Base-by-base conservation (phyloP, 176 grass and related monocot species). In the Rhipidocladum racemiflorum region DNA sequence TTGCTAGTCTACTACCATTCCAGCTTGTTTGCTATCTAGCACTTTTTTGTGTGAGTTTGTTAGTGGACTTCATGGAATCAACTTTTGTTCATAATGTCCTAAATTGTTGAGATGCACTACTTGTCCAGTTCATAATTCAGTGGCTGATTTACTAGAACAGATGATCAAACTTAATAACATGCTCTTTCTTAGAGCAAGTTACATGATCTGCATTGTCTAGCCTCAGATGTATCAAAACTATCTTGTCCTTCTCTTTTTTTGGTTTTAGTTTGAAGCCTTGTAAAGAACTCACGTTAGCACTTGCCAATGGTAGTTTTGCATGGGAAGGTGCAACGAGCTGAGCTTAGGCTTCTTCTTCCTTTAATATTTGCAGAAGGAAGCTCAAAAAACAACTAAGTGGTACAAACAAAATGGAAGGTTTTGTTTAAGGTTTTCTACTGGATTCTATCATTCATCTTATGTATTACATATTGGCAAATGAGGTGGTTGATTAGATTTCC, bases 381-480 rank as follows among this genome's bases (percentile, higher is more conserved):
- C 27, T 11, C 9, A 1, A 18, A 50, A n/a, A n/a, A 95, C 90
- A 9, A 75, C 85, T 80, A 93, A 98, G 91, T 98, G 96, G 96
- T 98, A 98, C 43, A 87, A 81, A 72, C 89, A 98, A 61, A 70
- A 98, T 79, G 96, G 96, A 95, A 90, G 72, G 35, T 64, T 91
- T 70, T 82, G 64, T 50, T 16, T 38, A 9, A 44, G 57, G 2
- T 68, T 70, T 12, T 80, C 27, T 71, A 51, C 59, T 75, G 20
- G 0, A 15, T 51, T 23, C 34, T 40, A 39, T 25, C n/a, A 56
- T 72, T 82, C 8, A 7, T 84, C 18, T 53, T 23, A 32, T 85
- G 30, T 51, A 56, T 70, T 63, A 65, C 44, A n/a, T n/a, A n/a
- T n/a, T n/a, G n/a, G n/a, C n/a, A n/a, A n/a, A n/a, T n/a, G n/a